A percentile compares a stretch with the other conserved stretches of the same genome.
phyloP scores from a whole-genome alignment of 257 asterid species.

The Gentiana dahurica region DNA sequence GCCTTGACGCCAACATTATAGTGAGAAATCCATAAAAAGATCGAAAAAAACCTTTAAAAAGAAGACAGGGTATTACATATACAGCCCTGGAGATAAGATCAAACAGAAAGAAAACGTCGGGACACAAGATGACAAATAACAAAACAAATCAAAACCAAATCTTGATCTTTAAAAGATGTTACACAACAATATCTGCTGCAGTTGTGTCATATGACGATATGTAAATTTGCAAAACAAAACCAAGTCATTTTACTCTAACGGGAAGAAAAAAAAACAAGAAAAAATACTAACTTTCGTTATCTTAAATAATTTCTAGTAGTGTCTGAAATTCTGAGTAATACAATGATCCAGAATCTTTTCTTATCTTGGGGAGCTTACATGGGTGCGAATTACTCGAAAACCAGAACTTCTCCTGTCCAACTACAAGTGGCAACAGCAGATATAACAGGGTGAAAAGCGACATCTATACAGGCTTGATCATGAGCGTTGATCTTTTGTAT shows the following conservation, averaged over 20 bases:
- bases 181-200: too few relatives aligned
- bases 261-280: conserved; percentile 1
- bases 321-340: not conserved
- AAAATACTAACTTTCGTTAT: not conserved
- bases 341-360: not conserved
- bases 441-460: conserved; percentile 62
- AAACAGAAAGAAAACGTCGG: too few relatives aligned
- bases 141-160: too few relatives aligned
- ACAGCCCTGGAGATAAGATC: too few relatives aligned
- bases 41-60: too few relatives aligned
- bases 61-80: too few relatives aligned
- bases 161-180: too few relatives aligned
- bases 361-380: not conserved
- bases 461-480: conserved; percentile 62
- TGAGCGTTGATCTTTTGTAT: conserved; percentile 48
- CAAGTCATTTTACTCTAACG: not conserved
- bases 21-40: too few relatives aligned
- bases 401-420: conserved; percentile 66
- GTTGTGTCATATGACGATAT: too few relatives aligned
- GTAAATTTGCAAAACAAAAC: too few relatives aligned
- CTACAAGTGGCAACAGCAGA: conserved; percentile 64
- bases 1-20: too few relatives aligned
- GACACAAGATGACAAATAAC: too few relatives aligned
- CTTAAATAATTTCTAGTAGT: not conserved
- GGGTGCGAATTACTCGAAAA: conserved; percentile 15